phyloP scores from a whole-genome alignment of 257 asterid genomes.

The Craterostigma plantagineum region DNA sequence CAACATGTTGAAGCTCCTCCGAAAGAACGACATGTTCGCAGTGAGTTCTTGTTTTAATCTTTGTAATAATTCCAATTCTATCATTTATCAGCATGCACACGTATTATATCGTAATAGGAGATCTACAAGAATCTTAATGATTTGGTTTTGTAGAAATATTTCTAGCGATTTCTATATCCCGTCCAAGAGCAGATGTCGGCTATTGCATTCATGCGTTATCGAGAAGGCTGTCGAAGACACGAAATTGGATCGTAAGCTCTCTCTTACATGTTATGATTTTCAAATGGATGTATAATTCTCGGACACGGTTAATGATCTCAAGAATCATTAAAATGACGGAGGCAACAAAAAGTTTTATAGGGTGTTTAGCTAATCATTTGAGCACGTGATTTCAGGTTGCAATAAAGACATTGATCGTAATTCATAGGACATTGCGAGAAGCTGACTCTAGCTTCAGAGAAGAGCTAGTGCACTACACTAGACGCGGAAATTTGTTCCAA shows the following conservation, averaged over 20 bases:
- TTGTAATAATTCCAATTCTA: not conserved
- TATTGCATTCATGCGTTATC: constrained; percentile 79
- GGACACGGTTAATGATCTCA: too few species aligned
- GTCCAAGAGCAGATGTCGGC: constrained; percentile 89
- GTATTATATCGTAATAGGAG: too few species aligned
- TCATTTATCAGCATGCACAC: too few species aligned
- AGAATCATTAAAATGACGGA: too few species aligned
- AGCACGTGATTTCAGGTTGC: too few species aligned
- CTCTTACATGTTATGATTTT: not conserved
- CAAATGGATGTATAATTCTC: too few species aligned
- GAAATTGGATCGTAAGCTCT: constrained; percentile 58
- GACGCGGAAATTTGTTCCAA: constrained; percentile 51
- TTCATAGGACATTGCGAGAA: constrained; percentile 74
- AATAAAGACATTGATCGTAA: constrained; percentile 54
- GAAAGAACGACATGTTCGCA: constrained; percentile 76
- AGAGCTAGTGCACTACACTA: constrained; percentile 41
- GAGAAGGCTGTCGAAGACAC: constrained; percentile 56
- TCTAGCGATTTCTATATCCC: constrained; percentile 34
- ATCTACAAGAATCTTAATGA: too few species aligned
- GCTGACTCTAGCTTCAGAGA: constrained; percentile 72
- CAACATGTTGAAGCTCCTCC: constrained; percentile 81
- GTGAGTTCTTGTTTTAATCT: too few species aligned
- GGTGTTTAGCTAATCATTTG: too few species aligned
- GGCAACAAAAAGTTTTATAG: too few species aligned
- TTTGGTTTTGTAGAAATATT: constrained; percentile 33